A percentile compares a stretch with the other conserved stretches of the same genome.
Evolutionary conservation across 768 basidiomycete genomes (phyloP).

Genomic region (Lentinus brumalis): DNA sequence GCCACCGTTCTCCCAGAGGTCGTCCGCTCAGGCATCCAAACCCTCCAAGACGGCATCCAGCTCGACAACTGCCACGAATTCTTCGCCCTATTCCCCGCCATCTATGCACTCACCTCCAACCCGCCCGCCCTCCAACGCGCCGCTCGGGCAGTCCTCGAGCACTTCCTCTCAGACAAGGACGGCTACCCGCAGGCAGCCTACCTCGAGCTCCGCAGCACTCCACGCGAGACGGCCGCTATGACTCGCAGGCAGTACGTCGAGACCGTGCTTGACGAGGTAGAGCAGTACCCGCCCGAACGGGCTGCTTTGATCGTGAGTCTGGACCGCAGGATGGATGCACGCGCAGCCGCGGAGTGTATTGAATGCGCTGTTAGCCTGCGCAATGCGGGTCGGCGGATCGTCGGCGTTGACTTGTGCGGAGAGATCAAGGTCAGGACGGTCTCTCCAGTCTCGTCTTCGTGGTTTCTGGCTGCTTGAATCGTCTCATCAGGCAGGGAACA

Average conservation of each 20-base stretch:
- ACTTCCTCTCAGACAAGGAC: slow-evolving; percentile 52
- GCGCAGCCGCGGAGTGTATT: slow-evolving; percentile 56
- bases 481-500: slow-evolving; percentile 51
- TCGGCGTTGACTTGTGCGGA: slow-evolving; percentile 83
- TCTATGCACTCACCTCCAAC: slow-evolving; percentile 75
- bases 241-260: slow-evolving; percentile 60
- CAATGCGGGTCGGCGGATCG: slow-evolving; percentile 58
- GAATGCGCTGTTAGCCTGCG: slow-evolving; percentile 57
- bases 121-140: slow-evolving; percentile 54
- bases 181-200: slow-evolving; percentile 60
- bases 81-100: slow-evolving; percentile 74
- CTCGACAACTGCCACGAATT: slow-evolving; percentile 69
- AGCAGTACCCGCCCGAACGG: slow-evolving; percentile 49
- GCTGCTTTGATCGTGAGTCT: slow-evolving; percentile 72
- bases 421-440: slow-evolving; percentile 50
- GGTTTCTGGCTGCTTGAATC: not conserved
- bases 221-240: slow-evolving; percentile 61
- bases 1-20: slow-evolving; percentile 15
- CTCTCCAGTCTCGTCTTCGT: not conserved
- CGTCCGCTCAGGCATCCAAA: slow-evolving; percentile 46
- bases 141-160: slow-evolving; percentile 63
- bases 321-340: slow-evolving; percentile 66
- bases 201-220: slow-evolving; percentile 84
- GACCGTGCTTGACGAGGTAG: slow-evolving; percentile 66
- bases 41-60: slow-evolving; percentile 40